These are phyloP conservation scores for Auriscalpium orientale DNA, from an alignment of 768 basidiomycete genomes.

Conservation along the genomic window DNA sequence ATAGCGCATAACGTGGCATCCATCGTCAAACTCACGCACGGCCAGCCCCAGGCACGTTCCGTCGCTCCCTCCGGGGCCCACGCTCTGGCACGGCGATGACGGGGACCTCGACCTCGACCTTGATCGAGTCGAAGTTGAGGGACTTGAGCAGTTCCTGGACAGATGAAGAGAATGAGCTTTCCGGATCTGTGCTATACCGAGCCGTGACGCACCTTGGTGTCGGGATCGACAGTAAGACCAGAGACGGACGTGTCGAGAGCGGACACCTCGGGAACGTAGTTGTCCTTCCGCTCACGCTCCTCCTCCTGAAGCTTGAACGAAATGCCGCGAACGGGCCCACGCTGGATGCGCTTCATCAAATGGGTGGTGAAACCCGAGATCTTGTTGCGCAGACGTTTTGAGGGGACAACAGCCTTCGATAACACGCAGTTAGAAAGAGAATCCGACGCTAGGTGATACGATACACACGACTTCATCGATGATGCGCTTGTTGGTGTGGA, in stretches of 20 bases:
- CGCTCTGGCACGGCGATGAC: conserved; percentile 64
- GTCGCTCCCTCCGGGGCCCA: conserved; percentile 63
- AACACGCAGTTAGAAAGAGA: neutral
- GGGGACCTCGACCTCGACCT: conserved; percentile 61
- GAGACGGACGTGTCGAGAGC: conserved; percentile 71
- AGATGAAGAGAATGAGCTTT: neutral
- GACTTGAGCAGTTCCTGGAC: conserved; percentile 75
- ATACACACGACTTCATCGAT: conserved; percentile 89
- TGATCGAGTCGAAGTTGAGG: conserved; percentile 93
- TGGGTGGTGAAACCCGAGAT: conserved; percentile 99
- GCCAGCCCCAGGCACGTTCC: conserved; percentile 77
- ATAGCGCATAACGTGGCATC: neutral
- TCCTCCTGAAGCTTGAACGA: conserved; percentile 99
- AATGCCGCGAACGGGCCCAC: conserved; percentile 96
- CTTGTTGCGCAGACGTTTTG: conserved; percentile 99
- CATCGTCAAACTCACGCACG: conserved; percentile 26
- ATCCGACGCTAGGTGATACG: conserved; percentile 3
- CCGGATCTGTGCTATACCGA: too few species aligned
- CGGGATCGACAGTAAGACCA: conserved; percentile 82
- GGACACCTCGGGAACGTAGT: conserved; percentile 97
- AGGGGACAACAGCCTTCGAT: conserved; percentile 80
- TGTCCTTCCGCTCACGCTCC: conserved; percentile 98
- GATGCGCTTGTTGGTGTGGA: conserved; percentile 99
- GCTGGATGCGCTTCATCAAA: conserved; percentile 99
- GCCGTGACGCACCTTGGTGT: conserved; percentile 75